Conservation (phyloP, 352 stramenopile species). For the Pythium brachiatum region DNA sequence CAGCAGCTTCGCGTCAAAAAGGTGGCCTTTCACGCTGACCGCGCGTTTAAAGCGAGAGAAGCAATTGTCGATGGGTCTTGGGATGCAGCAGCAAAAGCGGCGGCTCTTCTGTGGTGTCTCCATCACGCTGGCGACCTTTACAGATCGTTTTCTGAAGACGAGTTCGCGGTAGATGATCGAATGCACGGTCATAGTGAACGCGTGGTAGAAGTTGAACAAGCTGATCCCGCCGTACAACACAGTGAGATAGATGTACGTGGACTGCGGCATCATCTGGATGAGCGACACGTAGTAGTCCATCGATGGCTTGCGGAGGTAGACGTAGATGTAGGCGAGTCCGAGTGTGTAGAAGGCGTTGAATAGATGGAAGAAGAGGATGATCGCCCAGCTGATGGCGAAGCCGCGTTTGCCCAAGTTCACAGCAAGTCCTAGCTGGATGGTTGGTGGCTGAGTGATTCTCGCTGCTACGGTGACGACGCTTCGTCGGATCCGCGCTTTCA, state of each 20-base stretch:
- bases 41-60: slow-evolving; percentile 1
- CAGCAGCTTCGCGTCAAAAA: slow-evolving; percentile 27
- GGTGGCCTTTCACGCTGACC: slow-evolving; percentile 22
- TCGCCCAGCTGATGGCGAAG: slow-evolving; percentile 9
- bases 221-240: slow-evolving; percentile 20
- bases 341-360: slow-evolving; percentile 23
- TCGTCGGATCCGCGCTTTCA: not conserved
- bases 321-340: slow-evolving; percentile 21
- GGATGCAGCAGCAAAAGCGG: slow-evolving; percentile 3
- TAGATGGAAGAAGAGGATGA: slow-evolving; percentile 27
- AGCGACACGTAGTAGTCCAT: slow-evolving; percentile 25
- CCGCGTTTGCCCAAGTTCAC: slow-evolving; percentile 3
- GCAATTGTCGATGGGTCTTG: slow-evolving; percentile 1
- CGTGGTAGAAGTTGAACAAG: slow-evolving; percentile 18
- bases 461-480: not conserved
- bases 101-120: not conserved
- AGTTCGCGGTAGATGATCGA: slow-evolving; percentile 12
- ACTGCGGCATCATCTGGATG: slow-evolving; percentile 23
- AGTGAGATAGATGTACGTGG: slow-evolving; percentile 8
- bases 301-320: slow-evolving; percentile 5
- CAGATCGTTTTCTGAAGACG: slow-evolving; percentile 4
- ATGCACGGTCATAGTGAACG: slow-evolving; percentile 13
- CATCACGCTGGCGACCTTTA: not conserved
- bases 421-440: slow-evolving; percentile 4
- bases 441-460: not conserved